phyloP scores from a whole-genome alignment of 2,329 filamentous ascomycete species.

The Penicillium crustosum region DNA sequence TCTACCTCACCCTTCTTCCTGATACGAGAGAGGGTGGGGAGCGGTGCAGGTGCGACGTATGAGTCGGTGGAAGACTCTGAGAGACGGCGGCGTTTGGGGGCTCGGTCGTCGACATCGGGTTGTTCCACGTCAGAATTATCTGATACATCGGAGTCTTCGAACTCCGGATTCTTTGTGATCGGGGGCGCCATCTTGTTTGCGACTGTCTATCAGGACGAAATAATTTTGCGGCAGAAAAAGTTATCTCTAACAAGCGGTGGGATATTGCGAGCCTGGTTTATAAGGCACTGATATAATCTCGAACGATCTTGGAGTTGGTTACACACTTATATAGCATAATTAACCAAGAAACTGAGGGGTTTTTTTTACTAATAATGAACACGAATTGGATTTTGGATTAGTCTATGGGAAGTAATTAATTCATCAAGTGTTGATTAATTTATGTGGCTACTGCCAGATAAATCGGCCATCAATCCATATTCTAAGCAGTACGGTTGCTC shows the following conservation, averaged over 20 bases:
- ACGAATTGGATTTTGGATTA: too few species aligned
- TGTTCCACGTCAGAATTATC: conserved; percentile 22
- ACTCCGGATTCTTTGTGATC: conserved; percentile 22
- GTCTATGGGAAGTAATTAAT: not conserved
- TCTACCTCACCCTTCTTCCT: conserved; percentile 38
- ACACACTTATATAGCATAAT: not conserved
- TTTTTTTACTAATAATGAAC: not conserved
- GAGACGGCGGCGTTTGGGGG: conserved; percentile 42
- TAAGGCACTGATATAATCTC: not conserved
- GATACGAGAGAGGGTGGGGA: conserved; percentile 43
- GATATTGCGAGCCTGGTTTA: not conserved
- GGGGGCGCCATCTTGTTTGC: conserved; percentile 33
- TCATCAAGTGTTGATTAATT: not conserved
- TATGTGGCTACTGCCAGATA: not conserved
- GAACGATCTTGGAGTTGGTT: not conserved
- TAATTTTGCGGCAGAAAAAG: conserved; percentile 37
- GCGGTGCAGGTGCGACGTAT: conserved; percentile 35
- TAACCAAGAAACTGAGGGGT: not conserved
- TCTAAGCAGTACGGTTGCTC: not conserved
- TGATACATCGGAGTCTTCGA: conserved; percentile 27
- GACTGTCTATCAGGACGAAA: conserved; percentile 23
- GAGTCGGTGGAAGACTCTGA: conserved; percentile 40
- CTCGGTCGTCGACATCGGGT: conserved; percentile 28
- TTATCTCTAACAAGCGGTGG: conserved; percentile 32
- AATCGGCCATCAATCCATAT: not conserved